Conservation (phyloP, 2,329 filamentous ascomycete species). For the Colletotrichum sp. region DNA sequence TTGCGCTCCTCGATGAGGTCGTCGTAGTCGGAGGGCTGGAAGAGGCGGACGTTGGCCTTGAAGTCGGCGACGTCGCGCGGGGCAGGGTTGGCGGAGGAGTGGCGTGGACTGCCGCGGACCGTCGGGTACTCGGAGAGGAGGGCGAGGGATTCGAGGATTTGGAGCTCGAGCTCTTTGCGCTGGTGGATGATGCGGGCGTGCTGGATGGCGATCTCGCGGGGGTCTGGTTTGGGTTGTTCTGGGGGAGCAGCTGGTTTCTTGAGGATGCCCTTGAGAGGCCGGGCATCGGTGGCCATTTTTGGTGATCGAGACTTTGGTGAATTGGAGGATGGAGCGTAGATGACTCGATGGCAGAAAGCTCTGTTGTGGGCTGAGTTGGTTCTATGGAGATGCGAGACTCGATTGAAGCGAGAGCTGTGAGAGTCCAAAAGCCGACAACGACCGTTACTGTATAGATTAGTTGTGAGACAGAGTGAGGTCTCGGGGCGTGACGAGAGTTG, state of each 20-base stretch:
- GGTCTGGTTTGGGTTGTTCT: constrained; percentile 43
- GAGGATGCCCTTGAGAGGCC: constrained; percentile 61
- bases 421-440: neutral
- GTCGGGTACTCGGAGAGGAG: constrained; percentile 68
- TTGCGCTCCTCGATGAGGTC: constrained; percentile 89
- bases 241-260: constrained; percentile 55
- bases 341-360: neutral
- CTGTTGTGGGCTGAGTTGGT: neutral
- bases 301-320: neutral
- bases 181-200: constrained; percentile 85
- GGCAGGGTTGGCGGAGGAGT: constrained; percentile 53
- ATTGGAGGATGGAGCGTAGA: neutral
- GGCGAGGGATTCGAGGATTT: constrained; percentile 76
- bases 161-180: constrained; percentile 77
- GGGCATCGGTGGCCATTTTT: constrained; percentile 47
- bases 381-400: neutral
- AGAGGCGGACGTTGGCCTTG: constrained; percentile 69
- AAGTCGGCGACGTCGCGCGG: constrained; percentile 68
- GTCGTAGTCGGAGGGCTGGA: constrained; percentile 90
- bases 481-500: neutral
- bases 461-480: neutral
- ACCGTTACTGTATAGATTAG: neutral
- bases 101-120: constrained; percentile 28
- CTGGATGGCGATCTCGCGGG: constrained; percentile 72
- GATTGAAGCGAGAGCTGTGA: neutral